Percentiles rank a stretch among this genome's conserved stretches.
Conservation (phyloP, 495 filamentous ascomycete species). For the Penicillium malachiteum region DNA sequence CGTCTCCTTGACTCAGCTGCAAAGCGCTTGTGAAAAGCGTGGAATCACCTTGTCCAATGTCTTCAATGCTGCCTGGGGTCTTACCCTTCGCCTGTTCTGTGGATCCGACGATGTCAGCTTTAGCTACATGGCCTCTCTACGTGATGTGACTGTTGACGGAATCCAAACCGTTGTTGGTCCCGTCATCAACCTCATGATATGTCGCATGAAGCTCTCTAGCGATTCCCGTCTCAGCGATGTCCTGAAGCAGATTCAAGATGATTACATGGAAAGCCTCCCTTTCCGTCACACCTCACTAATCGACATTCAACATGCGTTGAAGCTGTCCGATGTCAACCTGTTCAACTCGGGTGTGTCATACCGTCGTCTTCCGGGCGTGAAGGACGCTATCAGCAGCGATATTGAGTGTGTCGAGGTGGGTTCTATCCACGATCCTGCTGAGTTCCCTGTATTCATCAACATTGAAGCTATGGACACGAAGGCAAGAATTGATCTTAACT, state of each 20-base stretch:
- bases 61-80: constrained; percentile 54
- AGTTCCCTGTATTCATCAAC: constrained; percentile 55
- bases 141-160: constrained; percentile 46
- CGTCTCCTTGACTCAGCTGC: constrained; percentile 26
- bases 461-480: constrained; percentile 49
- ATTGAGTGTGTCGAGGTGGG: constrained; percentile 41
- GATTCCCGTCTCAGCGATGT: constrained; percentile 27
- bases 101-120: constrained; percentile 53
- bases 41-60: constrained; percentile 52
- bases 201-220: constrained; percentile 41
- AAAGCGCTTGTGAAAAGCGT: constrained; percentile 44
- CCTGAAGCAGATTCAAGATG: constrained; percentile 44
- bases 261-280: constrained; percentile 50
- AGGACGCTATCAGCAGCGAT: constrained; percentile 20
- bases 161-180: constrained; percentile 52
- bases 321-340: constrained; percentile 32
- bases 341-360: constrained; percentile 51
- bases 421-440: constrained; percentile 55
- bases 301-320: constrained; percentile 52
- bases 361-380: constrained; percentile 33
- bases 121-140: constrained; percentile 51
- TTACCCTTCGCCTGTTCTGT: constrained; percentile 50
- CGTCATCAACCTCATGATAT: constrained; percentile 55
- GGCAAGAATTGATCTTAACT: constrained; percentile 52
- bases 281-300: constrained; percentile 51